These are phyloP conservation scores for Trichosporon coremiiforme DNA, from an alignment of 1,284 basidiomycete species.

Conservation along the genomic window DNA sequence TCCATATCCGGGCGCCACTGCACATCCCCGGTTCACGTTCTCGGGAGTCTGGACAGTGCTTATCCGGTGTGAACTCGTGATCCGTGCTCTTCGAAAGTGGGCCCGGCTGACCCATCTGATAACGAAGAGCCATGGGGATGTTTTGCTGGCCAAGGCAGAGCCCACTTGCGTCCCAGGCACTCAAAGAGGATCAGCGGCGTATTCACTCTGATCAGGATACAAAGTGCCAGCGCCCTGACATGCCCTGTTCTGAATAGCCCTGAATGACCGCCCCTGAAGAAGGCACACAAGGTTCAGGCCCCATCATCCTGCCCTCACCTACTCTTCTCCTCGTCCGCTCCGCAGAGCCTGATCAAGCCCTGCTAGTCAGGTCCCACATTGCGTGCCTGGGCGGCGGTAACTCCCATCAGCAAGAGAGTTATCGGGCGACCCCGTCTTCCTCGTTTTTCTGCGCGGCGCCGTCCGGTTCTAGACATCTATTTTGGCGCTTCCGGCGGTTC, in stretches of 20 bases:
- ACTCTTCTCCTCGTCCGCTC: background rate
- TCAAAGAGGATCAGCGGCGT: constrained; percentile 13
- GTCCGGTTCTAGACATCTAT: background rate
- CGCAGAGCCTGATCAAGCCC: background rate
- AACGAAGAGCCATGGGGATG: background rate
- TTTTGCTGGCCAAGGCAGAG: background rate
- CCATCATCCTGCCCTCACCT: background rate
- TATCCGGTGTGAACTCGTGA: background rate
- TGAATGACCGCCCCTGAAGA: background rate
- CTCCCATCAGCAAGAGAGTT: background rate
- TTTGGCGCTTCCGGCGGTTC: background rate
- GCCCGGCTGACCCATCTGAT: background rate
- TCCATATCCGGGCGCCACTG: background rate
- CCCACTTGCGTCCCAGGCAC: background rate
- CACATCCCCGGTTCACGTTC: too few species aligned
- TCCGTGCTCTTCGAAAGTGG: background rate
- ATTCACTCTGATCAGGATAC: constrained; percentile 14
- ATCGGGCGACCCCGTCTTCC: constrained; percentile 7
- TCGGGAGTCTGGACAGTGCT: background rate
- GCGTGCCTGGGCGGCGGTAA: constrained; percentile 1
- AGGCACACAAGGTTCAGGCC: constrained; percentile 4
- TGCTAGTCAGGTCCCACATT: constrained; percentile 2
- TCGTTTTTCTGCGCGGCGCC: background rate
- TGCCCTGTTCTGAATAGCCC: background rate
- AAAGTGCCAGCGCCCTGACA: background rate